Conservation (phyloP, 2,329 filamentous ascomycete species). For the Lasiodiplodia sp. region DNA sequence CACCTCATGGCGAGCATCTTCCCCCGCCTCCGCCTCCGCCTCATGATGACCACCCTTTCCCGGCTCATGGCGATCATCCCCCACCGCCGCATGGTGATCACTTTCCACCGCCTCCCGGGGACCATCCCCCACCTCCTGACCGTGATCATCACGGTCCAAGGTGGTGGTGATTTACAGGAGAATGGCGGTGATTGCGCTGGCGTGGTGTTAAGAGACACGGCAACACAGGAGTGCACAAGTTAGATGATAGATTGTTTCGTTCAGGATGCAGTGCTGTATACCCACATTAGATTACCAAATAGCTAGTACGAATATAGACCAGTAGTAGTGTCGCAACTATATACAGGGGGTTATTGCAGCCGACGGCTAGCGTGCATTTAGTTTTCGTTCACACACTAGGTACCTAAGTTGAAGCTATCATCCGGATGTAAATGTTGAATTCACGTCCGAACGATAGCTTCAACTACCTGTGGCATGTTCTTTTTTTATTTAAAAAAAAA, state of each 20-base stretch:
- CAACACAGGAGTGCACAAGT: not conserved
- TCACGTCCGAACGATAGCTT: too few species aligned
- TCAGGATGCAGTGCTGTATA: slow-evolving; percentile 9
- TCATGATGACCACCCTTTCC: not conserved
- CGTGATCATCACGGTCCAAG: slow-evolving; percentile 1
- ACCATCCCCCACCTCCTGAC: not conserved
- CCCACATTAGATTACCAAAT: not conserved
- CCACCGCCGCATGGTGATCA: not conserved
- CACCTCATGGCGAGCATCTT: slow-evolving; percentile 3
- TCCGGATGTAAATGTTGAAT: too few species aligned
- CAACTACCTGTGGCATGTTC: too few species aligned
- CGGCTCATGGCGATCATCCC: not conserved
- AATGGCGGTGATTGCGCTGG: not conserved
- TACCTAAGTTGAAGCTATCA: too few species aligned
- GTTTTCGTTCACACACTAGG: too few species aligned
- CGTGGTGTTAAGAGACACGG: not conserved
- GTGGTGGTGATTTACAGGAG: not conserved
- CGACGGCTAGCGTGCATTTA: too few species aligned
- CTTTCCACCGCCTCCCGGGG: not conserved
- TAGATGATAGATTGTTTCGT: not conserved
- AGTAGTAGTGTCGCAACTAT: slow-evolving; percentile 1
- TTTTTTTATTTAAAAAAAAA: too few species aligned
- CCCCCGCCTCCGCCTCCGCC: slow-evolving; percentile 12
- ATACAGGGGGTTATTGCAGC: not conserved
- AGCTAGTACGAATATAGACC: slow-evolving; percentile 5